Evolutionary conservation across 2,329 filamentous ascomycete genomes (phyloP).

Genomic region (Diaporthe humulicola): DNA sequence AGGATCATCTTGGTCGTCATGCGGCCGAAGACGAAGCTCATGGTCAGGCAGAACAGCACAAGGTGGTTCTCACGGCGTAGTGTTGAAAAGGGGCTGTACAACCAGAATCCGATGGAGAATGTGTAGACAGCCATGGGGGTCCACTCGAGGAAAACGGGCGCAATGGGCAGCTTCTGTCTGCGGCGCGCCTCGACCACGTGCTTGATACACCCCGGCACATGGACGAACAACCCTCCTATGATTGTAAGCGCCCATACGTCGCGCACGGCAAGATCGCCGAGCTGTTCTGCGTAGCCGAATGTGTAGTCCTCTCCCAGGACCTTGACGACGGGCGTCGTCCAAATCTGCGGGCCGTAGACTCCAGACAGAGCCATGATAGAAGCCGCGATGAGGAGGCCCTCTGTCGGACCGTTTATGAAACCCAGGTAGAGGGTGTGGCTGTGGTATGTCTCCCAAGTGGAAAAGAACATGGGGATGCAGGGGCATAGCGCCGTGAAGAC

Average conservation of each 20-base stretch:
- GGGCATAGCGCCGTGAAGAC: conserved; percentile 93
- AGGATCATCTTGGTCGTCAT: conserved; percentile 99
- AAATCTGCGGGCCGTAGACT: conserved; percentile 89
- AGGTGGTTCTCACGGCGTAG: conserved; percentile 88
- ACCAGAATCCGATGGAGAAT: conserved; percentile 81
- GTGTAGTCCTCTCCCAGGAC: conserved; percentile 72
- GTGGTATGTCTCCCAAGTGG: conserved; percentile 99
- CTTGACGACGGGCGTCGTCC: conserved; percentile 80
- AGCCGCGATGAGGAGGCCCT: conserved; percentile 92
- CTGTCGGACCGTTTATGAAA: conserved; percentile 96
- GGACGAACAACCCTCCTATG: conserved; percentile 74
- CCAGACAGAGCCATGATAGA: conserved; percentile 88
- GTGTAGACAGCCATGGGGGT: conserved; percentile 89
- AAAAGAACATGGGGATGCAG: conserved; percentile 98
- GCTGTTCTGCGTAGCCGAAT: conserved; percentile 66
- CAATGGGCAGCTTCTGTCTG: conserved; percentile 77
- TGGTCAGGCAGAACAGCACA: conserved; percentile 90
- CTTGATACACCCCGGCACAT: conserved; percentile 89
- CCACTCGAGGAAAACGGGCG: conserved; percentile 93
- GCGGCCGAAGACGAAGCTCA: conserved; percentile 97
- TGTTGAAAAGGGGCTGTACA: conserved; percentile 89
- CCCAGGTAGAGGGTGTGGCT: conserved; percentile 97
- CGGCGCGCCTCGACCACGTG: conserved; percentile 86
- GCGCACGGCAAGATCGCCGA: conserved; percentile 81
- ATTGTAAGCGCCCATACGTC: conserved; percentile 90